These are phyloP conservation scores for Carallia brachiata DNA, from an alignment of 345 rosid species.

Conservation along the genomic window DNA sequence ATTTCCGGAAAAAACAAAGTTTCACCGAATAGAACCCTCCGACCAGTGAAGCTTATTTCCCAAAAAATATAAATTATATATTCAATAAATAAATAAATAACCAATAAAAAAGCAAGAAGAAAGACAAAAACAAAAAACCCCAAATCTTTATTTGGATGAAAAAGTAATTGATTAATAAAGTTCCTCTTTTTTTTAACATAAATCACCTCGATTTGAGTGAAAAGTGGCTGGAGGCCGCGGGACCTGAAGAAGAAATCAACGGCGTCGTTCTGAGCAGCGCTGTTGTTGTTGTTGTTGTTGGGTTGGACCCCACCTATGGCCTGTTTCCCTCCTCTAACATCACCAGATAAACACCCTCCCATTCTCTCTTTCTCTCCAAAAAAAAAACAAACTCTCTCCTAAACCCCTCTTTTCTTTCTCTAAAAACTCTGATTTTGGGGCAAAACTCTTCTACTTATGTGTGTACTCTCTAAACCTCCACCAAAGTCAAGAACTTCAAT, in stretches of 20 bases:
- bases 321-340: conserved; percentile 65
- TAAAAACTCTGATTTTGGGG: too few relatives aligned
- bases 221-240: conserved; percentile 49
- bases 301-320: conserved; percentile 61
- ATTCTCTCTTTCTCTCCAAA: conserved; percentile 26
- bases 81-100: too few relatives aligned
- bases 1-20: too few relatives aligned
- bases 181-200: too few relatives aligned
- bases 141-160: neutral
- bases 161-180: neutral
- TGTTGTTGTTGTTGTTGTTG: conserved; percentile 7
- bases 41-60: too few relatives aligned
- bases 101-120: too few relatives aligned
- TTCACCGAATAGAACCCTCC: too few relatives aligned
- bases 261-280: conserved; percentile 54
- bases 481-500: too few relatives aligned
- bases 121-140: too few relatives aligned
- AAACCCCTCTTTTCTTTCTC: too few relatives aligned
- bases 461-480: neutral
- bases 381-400: neutral
- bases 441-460: too few relatives aligned
- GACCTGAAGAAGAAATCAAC: conserved; percentile 62
- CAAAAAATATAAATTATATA: too few relatives aligned
- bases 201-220: conserved; percentile 68
- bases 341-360: conserved; percentile 68